Conservation (phyloP, 257 asterid species). For the Solanum bukasovii region DNA sequence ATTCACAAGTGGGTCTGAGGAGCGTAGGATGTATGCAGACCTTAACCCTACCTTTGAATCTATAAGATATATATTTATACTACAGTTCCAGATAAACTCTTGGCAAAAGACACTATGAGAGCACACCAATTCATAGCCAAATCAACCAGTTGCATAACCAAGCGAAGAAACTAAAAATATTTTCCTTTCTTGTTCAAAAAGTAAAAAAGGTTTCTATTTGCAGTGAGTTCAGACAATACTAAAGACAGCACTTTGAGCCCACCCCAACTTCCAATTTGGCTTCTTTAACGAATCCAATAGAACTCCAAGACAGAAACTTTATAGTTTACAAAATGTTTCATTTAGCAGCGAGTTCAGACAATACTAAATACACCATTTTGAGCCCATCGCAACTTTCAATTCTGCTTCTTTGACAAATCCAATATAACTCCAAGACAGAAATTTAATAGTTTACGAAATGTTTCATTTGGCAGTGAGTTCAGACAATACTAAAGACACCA, state of each 20-base stretch:
- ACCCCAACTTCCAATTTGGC: neutral
- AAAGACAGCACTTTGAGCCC: neutral
- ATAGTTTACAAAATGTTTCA: neutral
- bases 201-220: neutral
- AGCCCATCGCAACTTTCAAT: neutral
- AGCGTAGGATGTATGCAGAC: neutral
- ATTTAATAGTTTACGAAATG: neutral
- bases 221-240: neutral
- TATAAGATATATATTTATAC: neutral
- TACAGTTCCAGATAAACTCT: neutral
- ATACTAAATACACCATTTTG: neutral
- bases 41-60: neutral
- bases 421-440: neutral
- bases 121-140: neutral
- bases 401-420: neutral
- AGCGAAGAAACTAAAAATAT: neutral
- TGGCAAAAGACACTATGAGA: neutral
- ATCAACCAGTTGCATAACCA: neutral
- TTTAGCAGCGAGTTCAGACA: neutral
- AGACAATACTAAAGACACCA: neutral
- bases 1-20: neutral
- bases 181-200: neutral
- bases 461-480: neutral
- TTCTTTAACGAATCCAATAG: neutral
- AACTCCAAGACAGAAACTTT: neutral